Conservation (phyloP, 768 basidiomycete genomes). For the Leccinellum luteum region DNA sequence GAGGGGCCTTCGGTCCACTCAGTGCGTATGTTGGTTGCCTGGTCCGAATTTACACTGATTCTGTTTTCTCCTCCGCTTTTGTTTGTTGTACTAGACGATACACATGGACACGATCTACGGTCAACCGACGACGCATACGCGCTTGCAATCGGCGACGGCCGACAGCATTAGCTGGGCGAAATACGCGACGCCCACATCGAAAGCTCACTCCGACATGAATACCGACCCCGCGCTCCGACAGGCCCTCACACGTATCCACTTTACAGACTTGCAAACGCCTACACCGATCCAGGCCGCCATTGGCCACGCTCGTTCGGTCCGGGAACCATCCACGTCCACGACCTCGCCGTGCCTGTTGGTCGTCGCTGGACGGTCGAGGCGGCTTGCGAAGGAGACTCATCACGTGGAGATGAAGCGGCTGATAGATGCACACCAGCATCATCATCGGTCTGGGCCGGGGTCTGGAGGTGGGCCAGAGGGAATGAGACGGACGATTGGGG, state of each 20-base stretch:
- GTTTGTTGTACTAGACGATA: slow-evolving; percentile 19
- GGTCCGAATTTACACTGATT: not conserved
- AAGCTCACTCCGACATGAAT: not conserved
- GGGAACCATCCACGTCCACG: slow-evolving; percentile 5
- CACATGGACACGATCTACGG: slow-evolving; percentile 74
- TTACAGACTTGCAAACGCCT: slow-evolving; percentile 54
- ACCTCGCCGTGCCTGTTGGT: slow-evolving; percentile 49
- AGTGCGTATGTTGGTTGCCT: slow-evolving; percentile 7
- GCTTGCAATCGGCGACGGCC: slow-evolving; percentile 78
- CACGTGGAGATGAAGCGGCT: slow-evolving; percentile 64
- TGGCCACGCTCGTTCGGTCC: slow-evolving; percentile 36
- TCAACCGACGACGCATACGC: slow-evolving; percentile 56
- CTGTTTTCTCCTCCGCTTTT: not conserved
- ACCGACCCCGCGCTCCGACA: slow-evolving; percentile 14
- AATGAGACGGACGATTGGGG: slow-evolving; percentile 80
- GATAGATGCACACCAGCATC: slow-evolving; percentile 40
- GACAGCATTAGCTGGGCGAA: slow-evolving; percentile 75
- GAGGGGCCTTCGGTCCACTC: not conserved
- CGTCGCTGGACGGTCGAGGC: slow-evolving; percentile 70
- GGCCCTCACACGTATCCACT: slow-evolving; percentile 59
- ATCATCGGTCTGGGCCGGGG: not conserved
- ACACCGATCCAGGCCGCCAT: slow-evolving; percentile 58
- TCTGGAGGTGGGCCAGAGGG: slow-evolving; percentile 10
- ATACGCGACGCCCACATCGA: slow-evolving; percentile 41
- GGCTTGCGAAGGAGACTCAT: slow-evolving; percentile 74